phyloP scores from a whole-genome alignment of 2,329 filamentous ascomycete genomes.

The Pseudogymnoascus pannorum region DNA sequence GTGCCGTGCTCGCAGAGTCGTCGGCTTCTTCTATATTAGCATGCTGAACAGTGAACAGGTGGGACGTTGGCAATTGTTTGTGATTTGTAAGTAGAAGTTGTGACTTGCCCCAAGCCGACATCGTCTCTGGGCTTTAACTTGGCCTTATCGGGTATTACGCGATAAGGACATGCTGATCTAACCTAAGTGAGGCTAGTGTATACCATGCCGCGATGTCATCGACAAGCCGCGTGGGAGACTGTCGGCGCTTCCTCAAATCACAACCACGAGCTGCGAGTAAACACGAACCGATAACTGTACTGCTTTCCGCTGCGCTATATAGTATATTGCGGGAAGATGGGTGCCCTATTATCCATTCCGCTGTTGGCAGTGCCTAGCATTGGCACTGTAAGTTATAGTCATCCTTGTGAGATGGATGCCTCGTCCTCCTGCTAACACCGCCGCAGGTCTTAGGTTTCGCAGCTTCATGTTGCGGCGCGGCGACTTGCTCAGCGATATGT shows the following conservation, averaged over 20 bases:
- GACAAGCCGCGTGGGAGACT: not conserved
- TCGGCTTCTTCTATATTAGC: not conserved
- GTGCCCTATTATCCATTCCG: constrained; percentile 82
- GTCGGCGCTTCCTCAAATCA: constrained; percentile 7
- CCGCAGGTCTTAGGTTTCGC: constrained; percentile 65
- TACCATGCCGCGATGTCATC: constrained; percentile 3
- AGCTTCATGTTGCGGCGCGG: constrained; percentile 91
- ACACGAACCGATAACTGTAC: not conserved
- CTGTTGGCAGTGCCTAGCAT: constrained; percentile 81
- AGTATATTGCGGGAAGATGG: constrained; percentile 51
- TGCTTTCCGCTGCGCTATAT: not conserved
- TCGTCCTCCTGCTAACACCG: constrained; percentile 16
- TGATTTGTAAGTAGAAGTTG: not conserved
- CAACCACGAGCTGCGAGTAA: constrained; percentile 1
- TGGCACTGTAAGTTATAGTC: constrained; percentile 62
- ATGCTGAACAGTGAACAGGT: not conserved
- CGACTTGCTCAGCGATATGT: constrained; percentile 92
- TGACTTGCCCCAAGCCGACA: not conserved
- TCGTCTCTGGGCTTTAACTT: not conserved
- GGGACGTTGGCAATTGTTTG: not conserved
- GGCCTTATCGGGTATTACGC: constrained; percentile 10
- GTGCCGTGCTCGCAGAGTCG: not conserved
- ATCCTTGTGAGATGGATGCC: not conserved
- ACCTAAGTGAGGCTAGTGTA: not conserved
- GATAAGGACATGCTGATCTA: not conserved